Base-by-base conservation (phyloP, 2,329 filamentous ascomycete species). In the Aureobasidium sp. region DNA sequence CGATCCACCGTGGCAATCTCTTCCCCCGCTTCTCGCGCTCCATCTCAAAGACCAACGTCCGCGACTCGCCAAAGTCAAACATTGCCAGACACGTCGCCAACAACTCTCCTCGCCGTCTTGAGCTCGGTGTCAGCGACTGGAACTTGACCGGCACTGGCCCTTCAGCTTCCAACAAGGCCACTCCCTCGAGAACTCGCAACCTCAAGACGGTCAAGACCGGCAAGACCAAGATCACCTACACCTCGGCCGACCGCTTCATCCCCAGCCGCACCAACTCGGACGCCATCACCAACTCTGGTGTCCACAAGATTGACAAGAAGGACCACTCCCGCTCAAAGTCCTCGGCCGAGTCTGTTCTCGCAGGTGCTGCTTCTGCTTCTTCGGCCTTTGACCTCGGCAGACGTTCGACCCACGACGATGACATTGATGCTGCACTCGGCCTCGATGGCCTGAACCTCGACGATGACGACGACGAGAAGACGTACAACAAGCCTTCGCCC, bases 31-130 rank as follows among this genome's bases (percentile, higher is more conserved):
- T 96, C 71, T 82, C 88, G 65, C 89, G 88, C 71, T 87, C 82
- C 63, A 76, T 81, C 64, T 82, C 86, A 65, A 88, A 87, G 78
- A 78, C 82, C 44, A 79, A 84, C 44, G 87, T 90, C 75, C 88
- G 89, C 56, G 89, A 94, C 73, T 97, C 93, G 2, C 91, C 92
- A 73, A 97, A 97, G 81, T 97, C 92, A 64, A 97, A 97, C 81
- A 57, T 57, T 25, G 90, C 89, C 67, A 85, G 86, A 67, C 79
- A 79, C 45, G 84, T 85, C 62, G 65, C 69, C 53, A 64, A 64
- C 52, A 83, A 87, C 63, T 92, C 90, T 47, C 92, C 93, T 22
- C 89, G 90, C 70, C 90, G 89, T 74, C 83, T 97, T 42, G 93
- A 97, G 76, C 84, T 96, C 44, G 91, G 91, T 67, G 87, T 96